Base-by-base conservation (phyloP, 2,329 filamentous ascomycete species). In the Exophiala viscosa region DNA sequence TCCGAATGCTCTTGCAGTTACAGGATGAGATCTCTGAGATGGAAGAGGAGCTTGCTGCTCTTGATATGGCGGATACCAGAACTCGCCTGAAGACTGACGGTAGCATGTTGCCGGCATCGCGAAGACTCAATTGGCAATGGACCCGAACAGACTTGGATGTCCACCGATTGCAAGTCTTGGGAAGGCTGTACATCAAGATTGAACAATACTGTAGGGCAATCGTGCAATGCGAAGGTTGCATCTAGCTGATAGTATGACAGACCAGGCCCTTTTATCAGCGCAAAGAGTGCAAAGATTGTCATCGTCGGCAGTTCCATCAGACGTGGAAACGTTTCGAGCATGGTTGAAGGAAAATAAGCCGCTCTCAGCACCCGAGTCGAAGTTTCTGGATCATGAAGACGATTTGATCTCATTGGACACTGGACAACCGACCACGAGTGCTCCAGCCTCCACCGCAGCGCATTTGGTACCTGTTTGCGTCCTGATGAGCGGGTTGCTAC, bases 11-110 rank as follows among this genome's bases (percentile, higher is more conserved):
- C 2, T 75, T 96, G 0, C 85, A 93, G 57, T 76, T 95, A 13
- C 91, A 96, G 68, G 90, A 95, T 65, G 89, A 95, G 67, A 81
- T 96, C 14, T 77, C 78, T 28, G 86, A 92, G 62, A 75, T 95
- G 34, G 90, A 96, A 69, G 85, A 90, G 63, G 83, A 91, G 52
- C 77, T 96, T 1, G 80, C 82, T 14, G 74, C 76, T 0, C 70
- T 93, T 1, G 91, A 96, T 50, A 42, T 45, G 8, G 45, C 67
- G 68, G 53, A 69, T 69, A 56, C 67, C 70, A 46, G 66, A 65
- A 36, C 55, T 63, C 43, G 60, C 60, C 32, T 64, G 64, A 47
- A 67, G 62, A 36, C 67, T 64, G 52, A 66, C 64, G 49, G 66
- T 65, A 57, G 69, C 65, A 49, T 66, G 55, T 54, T 67, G 28